Base-by-base conservation (phyloP, 73 alveolate species). In the Tetrahymena borealis region DNA sequence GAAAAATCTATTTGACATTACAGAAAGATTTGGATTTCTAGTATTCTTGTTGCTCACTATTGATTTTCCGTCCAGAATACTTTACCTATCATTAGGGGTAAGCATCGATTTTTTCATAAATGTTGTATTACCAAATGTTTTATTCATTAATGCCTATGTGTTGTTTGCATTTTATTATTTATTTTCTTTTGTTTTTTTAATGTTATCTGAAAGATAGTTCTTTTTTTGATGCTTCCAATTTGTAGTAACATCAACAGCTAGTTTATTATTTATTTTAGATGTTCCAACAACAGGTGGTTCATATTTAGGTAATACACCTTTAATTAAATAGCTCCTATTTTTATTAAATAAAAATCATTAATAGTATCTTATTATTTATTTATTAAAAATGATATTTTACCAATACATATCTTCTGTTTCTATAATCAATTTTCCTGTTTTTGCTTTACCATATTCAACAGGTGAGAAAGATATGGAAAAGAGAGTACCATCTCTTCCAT, bases 221-320 rank as follows among this genome's bases (percentile, higher is more conserved):
- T 60, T 60, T 35, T 60, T 60, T 13, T 13, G 32, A 15, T 60
- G 85, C 15, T 60, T 60, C 85, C 85, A 60, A 35, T 60, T 60
- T 60, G 85, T 60, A 60, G 85, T 60, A 11, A 60, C 85, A 60
- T 60, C 85, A 2, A 60, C 28, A 18, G 37, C 85, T n/a, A 60
- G 13, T 20, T 9, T 60, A 28, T 60, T 60, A n/a, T 60, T 60
- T n/a, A 60, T 60, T 60, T 60, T 60, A 24, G 85, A 60, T 24
- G 38, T 6, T 20, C 37, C 36, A 13, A 60, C 31, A 60, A 60
- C 35, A 15, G 99, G 99, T 28, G 99, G 99, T 96, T 98, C 98
- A 96, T 98, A 98, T 85, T 98, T 99, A 9, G 99, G 99, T 94
- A 98, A 99, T 13, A 99, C 93, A n/a, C 99, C 99, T 94, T 98